These are phyloP conservation scores for Cyberlindnera xishuangbannaensis DNA, from an alignment of 805 yeast species.

Conservation along the genomic window DNA sequence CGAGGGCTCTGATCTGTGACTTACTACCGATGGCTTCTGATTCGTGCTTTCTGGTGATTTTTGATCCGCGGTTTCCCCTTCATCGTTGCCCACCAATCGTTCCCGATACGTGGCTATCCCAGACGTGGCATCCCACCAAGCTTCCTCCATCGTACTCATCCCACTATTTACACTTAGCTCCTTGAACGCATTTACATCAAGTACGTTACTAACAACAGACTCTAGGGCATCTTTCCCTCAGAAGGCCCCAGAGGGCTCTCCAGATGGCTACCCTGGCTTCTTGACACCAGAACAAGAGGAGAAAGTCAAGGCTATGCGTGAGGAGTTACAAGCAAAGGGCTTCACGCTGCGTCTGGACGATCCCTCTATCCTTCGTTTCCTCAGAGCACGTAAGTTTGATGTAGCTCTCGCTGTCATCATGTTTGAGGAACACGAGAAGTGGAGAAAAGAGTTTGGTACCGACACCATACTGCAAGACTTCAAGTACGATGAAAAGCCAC, in stretches of 20 bases:
- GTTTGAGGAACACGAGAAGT: conserved; percentile 82
- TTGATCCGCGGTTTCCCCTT: too few relatives aligned
- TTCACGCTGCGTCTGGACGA: conserved; percentile 80
- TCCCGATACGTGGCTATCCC: too few relatives aligned
- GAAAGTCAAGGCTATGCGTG: conserved; percentile 53
- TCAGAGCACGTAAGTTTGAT: conserved; percentile 94
- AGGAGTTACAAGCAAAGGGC: conserved; percentile 54
- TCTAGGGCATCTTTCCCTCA: conserved; percentile 58
- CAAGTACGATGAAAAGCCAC: conserved; percentile 87
- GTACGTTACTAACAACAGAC: too few relatives aligned
- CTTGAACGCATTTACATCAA: too few relatives aligned
- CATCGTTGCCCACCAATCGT: too few relatives aligned
- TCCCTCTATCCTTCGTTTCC: conserved; percentile 75
- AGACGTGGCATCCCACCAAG: too few relatives aligned
- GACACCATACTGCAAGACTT: conserved; percentile 84
- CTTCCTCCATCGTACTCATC: too few relatives aligned
- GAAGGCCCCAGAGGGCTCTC: conserved; percentile 50
- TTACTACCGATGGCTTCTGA: too few relatives aligned
- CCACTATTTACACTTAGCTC: too few relatives aligned
- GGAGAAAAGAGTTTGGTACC: conserved; percentile 86
- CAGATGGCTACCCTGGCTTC: conserved; percentile 78
- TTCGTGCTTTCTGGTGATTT: too few relatives aligned
- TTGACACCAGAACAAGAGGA: conserved; percentile 63
- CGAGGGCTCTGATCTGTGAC: too few relatives aligned
- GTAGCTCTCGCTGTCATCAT: conserved; percentile 69